Evolutionary conservation across 768 basidiomycete species (phyloP), one percentile per base, ranked within the genome.

Genomic region (Russula abietina): DNA sequence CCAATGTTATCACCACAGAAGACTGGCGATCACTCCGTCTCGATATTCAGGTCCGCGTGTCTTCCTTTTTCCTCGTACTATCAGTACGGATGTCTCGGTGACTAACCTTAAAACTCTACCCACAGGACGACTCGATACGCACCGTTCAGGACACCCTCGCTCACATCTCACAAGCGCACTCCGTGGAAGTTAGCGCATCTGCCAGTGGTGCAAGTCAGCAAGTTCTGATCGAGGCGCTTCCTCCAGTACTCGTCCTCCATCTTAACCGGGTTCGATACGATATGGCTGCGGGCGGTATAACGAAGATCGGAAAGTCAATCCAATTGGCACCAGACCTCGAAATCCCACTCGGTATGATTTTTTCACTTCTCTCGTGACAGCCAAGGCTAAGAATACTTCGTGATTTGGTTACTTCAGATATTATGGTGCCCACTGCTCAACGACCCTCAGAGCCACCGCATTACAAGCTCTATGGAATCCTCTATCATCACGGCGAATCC

Each of bases 401-500:
- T 30, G 28, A 30, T 30, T 36, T 36, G 28, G 11, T 4, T n/a
- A 11, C 9, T 22, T 11, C 30, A 65, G 51, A 54, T 19, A 50
- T 63, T 28, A 61, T 59, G 60, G 57, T 55, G 87, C 55, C 61
- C 0, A 16, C 61, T 5, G 49, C 55, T 14, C 49, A 49, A 24
- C 91, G 61, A 73, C 89, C 57, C 79, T 91, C 74, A 75, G 85
- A 2, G 77, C 28, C 28, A 30, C 28, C 83, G 16, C 66, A 60
- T 69, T 96, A 95, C 71, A 87, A 86, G 69, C 80, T 96, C 8
- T 93, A 93, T 70, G 91, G 91, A 67, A 95, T 86, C 11, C 75
- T 98, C 12, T 98, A 97, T 73, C 96, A 99, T 72, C 95, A 99
- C 68, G 96, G 96, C 2, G 78, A 80, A 30, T 90, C 91, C 9